Evolutionary conservation across 306 rosid species (phyloP).

Genomic region (Casuarina glauca): DNA sequence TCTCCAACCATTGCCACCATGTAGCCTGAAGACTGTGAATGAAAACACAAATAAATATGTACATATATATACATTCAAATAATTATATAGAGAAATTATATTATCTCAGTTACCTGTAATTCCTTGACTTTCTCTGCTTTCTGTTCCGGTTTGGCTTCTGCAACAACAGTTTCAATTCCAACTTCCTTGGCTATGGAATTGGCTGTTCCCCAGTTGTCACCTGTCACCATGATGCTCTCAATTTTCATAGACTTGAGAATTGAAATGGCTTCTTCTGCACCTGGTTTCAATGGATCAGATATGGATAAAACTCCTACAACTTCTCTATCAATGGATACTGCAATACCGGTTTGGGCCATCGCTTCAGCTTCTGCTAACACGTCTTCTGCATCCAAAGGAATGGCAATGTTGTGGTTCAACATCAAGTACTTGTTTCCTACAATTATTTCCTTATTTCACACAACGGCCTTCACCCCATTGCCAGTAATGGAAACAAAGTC

Average conservation of each 20-base stretch:
- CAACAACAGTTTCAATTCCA: slow-evolving; percentile 73
- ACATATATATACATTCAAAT: background rate
- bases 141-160: slow-evolving; percentile 71
- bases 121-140: slow-evolving; percentile 67
- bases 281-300: slow-evolving; percentile 76
- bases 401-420: slow-evolving; percentile 31
- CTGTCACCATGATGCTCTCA: slow-evolving; percentile 74
- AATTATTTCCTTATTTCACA: slow-evolving; percentile 49
- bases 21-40: slow-evolving; percentile 49
- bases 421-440: slow-evolving; percentile 43
- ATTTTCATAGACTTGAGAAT: slow-evolving; percentile 72
- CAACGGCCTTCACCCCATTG: slow-evolving; percentile 67
- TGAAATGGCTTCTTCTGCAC: slow-evolving; percentile 61
- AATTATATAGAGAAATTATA: background rate
- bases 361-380: slow-evolving; percentile 57
- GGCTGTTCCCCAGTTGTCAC: slow-evolving; percentile 90
- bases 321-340: slow-evolving; percentile 53
- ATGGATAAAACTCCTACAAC: slow-evolving; percentile 60
- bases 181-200: slow-evolving; percentile 73
- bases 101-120: slow-evolving; percentile 50
- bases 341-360: slow-evolving; percentile 64
- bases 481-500: slow-evolving; percentile 68
- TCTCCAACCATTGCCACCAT: slow-evolving; percentile 85
- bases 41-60: background rate
- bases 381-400: slow-evolving; percentile 54